phyloP scores from a whole-genome alignment of 31 red algal species.

The Porphyra umbilicalis region DNA sequence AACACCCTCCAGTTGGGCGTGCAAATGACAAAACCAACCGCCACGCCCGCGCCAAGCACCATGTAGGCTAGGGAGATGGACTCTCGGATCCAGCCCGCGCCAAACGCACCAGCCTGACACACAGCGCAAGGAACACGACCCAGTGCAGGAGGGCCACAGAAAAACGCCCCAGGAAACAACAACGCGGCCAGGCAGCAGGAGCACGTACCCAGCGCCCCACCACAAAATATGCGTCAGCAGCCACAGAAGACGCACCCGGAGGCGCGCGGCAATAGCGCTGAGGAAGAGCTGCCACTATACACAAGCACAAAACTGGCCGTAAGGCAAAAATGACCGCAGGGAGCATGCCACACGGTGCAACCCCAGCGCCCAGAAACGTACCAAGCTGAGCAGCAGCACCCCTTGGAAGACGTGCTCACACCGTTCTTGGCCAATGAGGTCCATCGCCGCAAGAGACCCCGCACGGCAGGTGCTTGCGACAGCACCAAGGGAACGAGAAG shows the following conservation, averaged over 20 bases:
- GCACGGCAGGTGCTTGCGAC: too few species aligned
- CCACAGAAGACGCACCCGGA: background rate
- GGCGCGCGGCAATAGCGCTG: background rate
- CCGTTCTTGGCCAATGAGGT: background rate
- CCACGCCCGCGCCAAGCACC: background rate
- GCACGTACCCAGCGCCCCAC: too few species aligned
- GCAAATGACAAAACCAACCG: background rate
- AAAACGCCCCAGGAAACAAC: background rate
- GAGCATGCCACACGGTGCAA: too few species aligned
- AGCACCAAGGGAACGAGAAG: too few species aligned
- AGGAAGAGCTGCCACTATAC: too few species aligned
- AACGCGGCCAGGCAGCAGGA: too few species aligned
- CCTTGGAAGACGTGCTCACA: background rate
- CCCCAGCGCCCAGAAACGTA: too few species aligned
- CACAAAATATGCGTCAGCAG: background rate
- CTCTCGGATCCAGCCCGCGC: background rate
- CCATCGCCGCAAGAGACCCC: too few species aligned
- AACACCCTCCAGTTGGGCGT: background rate
- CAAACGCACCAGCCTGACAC: background rate
- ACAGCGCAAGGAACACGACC: background rate
- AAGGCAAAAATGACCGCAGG: too few species aligned
- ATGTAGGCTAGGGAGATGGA: background rate
- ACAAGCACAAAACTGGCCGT: too few species aligned
- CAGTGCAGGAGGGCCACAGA: background rate
- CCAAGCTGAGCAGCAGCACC: background rate